Percentiles rank a stretch among this genome's conserved stretches.
Evolutionary conservation across 495 filamentous ascomycete genomes (phyloP).

Genomic region (Hyphodiscus hymeniophilus): DNA sequence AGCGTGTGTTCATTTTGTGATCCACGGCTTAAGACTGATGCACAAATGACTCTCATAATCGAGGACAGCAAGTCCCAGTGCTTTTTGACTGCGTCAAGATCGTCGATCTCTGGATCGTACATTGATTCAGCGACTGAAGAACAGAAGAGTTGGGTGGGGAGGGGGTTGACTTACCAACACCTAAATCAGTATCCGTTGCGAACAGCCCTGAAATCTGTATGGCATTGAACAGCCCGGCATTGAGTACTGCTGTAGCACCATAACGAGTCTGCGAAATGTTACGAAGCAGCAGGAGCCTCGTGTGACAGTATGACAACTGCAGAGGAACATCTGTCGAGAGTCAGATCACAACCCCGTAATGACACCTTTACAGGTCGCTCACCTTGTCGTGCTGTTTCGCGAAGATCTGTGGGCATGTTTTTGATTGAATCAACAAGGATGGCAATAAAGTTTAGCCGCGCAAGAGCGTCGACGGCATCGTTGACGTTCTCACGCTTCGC

Average conservation of each 20-base stretch:
- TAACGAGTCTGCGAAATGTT: conserved; percentile 69
- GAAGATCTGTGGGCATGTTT: conserved; percentile 58
- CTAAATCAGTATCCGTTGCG: conserved; percentile 86
- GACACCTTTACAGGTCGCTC: conserved; percentile 1
- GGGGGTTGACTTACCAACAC: conserved; percentile 52
- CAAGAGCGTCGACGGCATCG: conserved; percentile 69
- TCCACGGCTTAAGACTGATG: conserved; percentile 69
- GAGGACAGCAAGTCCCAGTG: conserved; percentile 78
- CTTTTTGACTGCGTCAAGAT: conserved; percentile 60
- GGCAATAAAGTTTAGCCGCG: conserved; percentile 79
- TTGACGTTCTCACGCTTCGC: conserved; percentile 55
- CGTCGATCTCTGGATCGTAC: conserved; percentile 47
- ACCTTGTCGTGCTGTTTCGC: conserved; percentile 30
- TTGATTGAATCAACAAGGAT: conserved; percentile 80
- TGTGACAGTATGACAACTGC: conserved; percentile 54
- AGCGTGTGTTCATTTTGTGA: conserved; percentile 70
- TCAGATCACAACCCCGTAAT: background rate
- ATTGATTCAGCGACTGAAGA: conserved; percentile 14
- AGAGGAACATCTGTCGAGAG: conserved; percentile 22
- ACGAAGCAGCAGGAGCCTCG: conserved; percentile 75
- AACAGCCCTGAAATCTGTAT: conserved; percentile 75
- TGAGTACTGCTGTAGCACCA: conserved; percentile 74
- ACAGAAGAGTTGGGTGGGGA: too few species aligned
- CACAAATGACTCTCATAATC: conserved; percentile 73
- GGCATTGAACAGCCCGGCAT: conserved; percentile 79